A percentile compares a stretch with the other conserved stretches of the same genome.
phyloP scores from a whole-genome alignment of 768 basidiomycete species.

The Tulasnella sp. region DNA sequence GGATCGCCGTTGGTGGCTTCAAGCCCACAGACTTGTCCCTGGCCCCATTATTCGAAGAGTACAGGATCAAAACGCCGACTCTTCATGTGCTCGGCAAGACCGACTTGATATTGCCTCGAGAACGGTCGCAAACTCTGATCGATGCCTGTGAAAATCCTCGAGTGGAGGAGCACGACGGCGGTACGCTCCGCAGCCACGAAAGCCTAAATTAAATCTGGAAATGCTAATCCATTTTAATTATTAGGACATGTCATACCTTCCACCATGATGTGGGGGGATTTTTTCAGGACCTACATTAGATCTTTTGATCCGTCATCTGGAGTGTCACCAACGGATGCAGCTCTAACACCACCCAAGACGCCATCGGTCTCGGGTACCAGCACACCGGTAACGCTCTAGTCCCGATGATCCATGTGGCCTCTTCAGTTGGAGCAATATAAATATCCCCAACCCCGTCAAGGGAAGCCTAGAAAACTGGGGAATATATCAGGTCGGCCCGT shows the following conservation, averaged over 20 bases:
- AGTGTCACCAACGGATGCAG: not conserved
- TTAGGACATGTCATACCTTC: slow-evolving; percentile 72
- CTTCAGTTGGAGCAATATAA: no score
- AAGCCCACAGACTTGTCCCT: slow-evolving; percentile 26
- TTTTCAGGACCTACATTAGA: slow-evolving; percentile 48
- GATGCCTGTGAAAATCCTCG: slow-evolving; percentile 44
- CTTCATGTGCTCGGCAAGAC: slow-evolving; percentile 68
- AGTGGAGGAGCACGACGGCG: slow-evolving; percentile 69
- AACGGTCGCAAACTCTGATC: slow-evolving; percentile 50
- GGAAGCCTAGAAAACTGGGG: no score
- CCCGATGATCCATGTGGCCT: no score
- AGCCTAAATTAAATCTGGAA: not conserved
- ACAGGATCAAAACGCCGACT: slow-evolving; percentile 50
- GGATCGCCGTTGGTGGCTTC: slow-evolving; percentile 68
- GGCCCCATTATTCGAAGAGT: slow-evolving; percentile 37
- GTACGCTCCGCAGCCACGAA: slow-evolving; percentile 33
- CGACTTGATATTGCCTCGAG: slow-evolving; percentile 62
- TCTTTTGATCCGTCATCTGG: slow-evolving; percentile 16
- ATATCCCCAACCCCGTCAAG: no score
- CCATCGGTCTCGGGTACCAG: no score
- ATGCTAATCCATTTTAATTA: not conserved
- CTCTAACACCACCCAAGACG: no score
- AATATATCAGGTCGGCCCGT: no score
- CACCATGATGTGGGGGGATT: slow-evolving; percentile 62
- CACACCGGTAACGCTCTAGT: no score